A percentile compares a stretch with the other conserved stretches of the same genome.
phyloP scores from a whole-genome alignment of 257 asterid species.

The Handroanthus guayacan region DNA sequence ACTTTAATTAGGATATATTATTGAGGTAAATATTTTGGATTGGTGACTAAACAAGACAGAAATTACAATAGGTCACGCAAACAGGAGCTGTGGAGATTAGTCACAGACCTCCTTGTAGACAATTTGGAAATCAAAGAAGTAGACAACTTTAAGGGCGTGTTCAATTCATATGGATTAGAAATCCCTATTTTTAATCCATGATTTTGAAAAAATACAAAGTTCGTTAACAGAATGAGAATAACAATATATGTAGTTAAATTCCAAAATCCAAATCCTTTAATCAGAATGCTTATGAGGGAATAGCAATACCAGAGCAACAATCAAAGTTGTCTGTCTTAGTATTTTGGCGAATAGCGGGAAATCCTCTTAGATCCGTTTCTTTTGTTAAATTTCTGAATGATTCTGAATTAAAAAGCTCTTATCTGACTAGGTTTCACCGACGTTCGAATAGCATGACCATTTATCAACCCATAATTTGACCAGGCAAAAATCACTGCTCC shows the following conservation, averaged over 20 bases:
- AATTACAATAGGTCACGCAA: background rate
- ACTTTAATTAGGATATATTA: background rate
- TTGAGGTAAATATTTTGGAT: constrained; percentile 8
- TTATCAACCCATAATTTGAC: constrained; percentile 4
- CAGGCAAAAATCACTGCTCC: constrained; percentile 21
- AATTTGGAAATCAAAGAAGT: background rate
- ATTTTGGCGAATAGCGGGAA: constrained; percentile 14
- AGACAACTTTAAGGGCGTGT: constrained; percentile 1
- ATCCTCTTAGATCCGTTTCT: background rate
- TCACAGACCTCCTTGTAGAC: constrained; percentile 14
- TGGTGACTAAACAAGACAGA: background rate
- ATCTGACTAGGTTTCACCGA: background rate
- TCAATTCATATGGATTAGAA: background rate
- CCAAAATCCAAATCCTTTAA: background rate
- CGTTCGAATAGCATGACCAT: background rate
- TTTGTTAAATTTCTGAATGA: background rate
- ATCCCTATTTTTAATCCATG: background rate
- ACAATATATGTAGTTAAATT: too few species aligned
- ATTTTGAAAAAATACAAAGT: constrained; percentile 8
- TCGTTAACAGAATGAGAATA: background rate
- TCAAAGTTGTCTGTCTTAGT: background rate
- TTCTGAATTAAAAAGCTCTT: background rate
- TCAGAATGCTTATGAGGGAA: background rate
- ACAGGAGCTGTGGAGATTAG: background rate
- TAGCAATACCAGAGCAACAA: background rate